Evolutionary conservation across 139 green algal genomes (phyloP), one percentile per base, ranked within the genome.

Genomic region (Tetradesmus obliquus): DNA sequence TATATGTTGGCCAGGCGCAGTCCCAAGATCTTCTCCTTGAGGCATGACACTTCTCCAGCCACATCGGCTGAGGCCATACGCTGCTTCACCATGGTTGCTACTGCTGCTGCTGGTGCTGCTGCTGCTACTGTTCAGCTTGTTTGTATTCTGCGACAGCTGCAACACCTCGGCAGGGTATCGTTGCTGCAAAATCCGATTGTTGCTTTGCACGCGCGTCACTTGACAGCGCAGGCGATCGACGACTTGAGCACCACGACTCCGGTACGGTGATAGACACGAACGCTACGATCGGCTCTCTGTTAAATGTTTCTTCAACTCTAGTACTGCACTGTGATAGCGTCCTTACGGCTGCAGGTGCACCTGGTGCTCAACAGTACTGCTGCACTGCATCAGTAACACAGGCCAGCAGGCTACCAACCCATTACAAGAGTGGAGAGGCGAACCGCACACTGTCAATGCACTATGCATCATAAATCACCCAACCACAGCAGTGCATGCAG

Each of bases 1-100:
- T 99, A 99, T 0, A 99, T 93, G 91, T 99, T 99, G 32, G 97
- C 95, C 13, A 99, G 88, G 0, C 98, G 94, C 91, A 99, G 95
- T 4, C 98, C 98, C 24, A 99, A 84, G 51, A 99, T 91, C 3
- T 88, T 91, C 74, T 95, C 66, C 13, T 89, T 89, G 32, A 99
- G 91, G 91, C 95, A 99, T 1, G 97, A 96, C 55, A 98, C 96
- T 92, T 99, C 97, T 0, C 94, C 98, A 45, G 97, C 97, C 84
- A 99, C 96, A 87, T 99, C 98, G 3, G 96, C 95, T 3, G 94
- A 96, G 51, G 90, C 97, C 94, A 99, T 97, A n/a, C 96, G 94
- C 79, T 97, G 95, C 92, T 99, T 99, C 55, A 97, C 95, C 96
- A 97, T 98, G 32, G 22, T 24, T 90, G 51, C 17, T 22, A 5